Conservation (phyloP, 169 alveolate genomes). For the Cryptosporidium sp. region DNA sequence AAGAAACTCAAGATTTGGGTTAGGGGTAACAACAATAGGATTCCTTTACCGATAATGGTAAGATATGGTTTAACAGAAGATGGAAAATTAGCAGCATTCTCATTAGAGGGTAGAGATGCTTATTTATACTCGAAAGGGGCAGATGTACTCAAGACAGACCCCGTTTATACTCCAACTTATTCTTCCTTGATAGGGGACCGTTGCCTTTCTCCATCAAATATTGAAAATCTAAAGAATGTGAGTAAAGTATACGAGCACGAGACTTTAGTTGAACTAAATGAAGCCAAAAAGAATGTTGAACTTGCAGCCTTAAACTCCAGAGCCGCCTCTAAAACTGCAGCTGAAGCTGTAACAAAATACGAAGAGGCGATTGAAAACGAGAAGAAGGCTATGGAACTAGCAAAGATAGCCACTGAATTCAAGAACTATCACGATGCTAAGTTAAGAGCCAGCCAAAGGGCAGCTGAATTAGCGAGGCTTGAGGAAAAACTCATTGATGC, state of each 20-base stretch:
- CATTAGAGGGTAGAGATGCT: conserved; percentile 54
- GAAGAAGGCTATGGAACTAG: conserved; percentile 59
- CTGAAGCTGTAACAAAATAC: conserved; percentile 28
- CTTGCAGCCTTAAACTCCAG: conserved; percentile 25
- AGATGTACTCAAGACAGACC: conserved; percentile 56
- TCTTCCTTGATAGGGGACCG: conserved; percentile 37
- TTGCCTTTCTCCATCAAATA: conserved; percentile 35
- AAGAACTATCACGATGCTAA: conserved; percentile 55
- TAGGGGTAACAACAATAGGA: conserved; percentile 12
- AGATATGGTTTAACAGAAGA: conserved; percentile 57
- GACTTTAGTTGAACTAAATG: conserved; percentile 28
- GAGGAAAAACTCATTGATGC: conserved; percentile 37
- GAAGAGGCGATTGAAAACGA: conserved; percentile 60
- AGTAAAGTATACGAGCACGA: conserved; percentile 15
- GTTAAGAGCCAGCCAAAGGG: conserved; percentile 17
- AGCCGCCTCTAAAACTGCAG: conserved; percentile 46
- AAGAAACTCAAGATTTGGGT: conserved; percentile 58
- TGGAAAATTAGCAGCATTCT: conserved; percentile 48
- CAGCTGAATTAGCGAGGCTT: conserved; percentile 50
- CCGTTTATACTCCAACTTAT: not conserved
- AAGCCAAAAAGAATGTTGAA: conserved; percentile 45
- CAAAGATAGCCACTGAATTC: conserved; percentile 35
- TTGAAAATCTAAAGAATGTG: conserved; percentile 1
- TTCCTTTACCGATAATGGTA: conserved; percentile 67
- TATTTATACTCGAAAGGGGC: conserved; percentile 20